Evolutionary conservation across 441 rosid species (phyloP).

Genomic region (Pelargonium fulgidum): DNA sequence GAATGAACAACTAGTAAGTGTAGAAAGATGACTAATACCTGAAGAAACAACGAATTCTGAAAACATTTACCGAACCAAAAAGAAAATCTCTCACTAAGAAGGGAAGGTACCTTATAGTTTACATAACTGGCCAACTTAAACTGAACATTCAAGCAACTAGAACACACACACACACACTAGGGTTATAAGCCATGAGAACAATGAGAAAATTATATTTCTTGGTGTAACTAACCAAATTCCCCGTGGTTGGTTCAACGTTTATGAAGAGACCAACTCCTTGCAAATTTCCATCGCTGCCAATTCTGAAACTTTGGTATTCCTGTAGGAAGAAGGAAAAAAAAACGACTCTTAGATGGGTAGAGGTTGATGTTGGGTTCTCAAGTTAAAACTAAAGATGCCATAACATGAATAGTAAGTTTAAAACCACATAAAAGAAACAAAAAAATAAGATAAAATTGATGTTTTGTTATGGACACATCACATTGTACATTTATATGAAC

Average conservation of each 20-base stretch:
- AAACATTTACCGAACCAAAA: too few relatives aligned
- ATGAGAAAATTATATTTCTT: neutral
- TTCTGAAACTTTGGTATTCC: constrained; percentile 85
- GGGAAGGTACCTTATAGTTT: too few relatives aligned
- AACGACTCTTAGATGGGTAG: neutral
- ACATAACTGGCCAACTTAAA: neutral
- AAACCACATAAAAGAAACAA: neutral
- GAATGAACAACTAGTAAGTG: too few relatives aligned
- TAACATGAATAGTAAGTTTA: neutral
- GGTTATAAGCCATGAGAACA: neutral
- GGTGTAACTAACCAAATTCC: constrained; percentile 65
- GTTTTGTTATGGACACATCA: neutral
- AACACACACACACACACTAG: neutral
- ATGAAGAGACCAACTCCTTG: constrained; percentile 89
- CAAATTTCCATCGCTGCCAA: constrained; percentile 78
- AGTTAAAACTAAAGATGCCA: constrained; percentile 5
- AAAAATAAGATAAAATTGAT: neutral
- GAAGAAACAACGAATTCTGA: too few relatives aligned
- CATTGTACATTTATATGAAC: neutral
- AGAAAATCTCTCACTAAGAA: too few relatives aligned
- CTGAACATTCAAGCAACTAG: neutral
- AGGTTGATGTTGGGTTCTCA: neutral
- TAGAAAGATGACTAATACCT: too few relatives aligned
- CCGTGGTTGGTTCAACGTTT: constrained; percentile 60
- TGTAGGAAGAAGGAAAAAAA: constrained; percentile 30